Base-by-base conservation (phyloP, 108 stramenopile species). In the Stephanodiscus minutulus region DNA sequence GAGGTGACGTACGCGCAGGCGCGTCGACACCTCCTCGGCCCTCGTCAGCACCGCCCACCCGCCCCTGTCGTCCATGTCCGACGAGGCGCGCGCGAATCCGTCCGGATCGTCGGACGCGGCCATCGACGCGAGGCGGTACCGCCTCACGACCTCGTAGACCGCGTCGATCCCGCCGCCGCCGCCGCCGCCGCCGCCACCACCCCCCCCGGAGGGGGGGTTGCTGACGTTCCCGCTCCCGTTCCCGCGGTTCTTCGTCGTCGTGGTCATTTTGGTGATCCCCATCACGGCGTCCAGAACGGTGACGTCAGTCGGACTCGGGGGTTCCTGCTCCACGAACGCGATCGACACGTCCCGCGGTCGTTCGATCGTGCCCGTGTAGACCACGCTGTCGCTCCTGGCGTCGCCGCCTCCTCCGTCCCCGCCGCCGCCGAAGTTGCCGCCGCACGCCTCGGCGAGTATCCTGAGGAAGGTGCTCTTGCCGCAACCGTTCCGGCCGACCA, bases 311-410 rank as follows among this genome's bases (percentile, higher is more conserved):
- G 82, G 77, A 60, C 77, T 76, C 3, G 86, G 87, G 15, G 92
- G 92, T 72, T 94, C 92, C 64, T 94, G 92, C 48, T 91, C 92
- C 0, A 91, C 89, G 66, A 79, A 86, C 59, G 88, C 85, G 7
- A 94, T 84, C 25, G 74, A 43, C 10, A 86, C 66, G 61, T 78
- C 79, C 31, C 74, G 65, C 28, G 87, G 72, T 25, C 63, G 59
- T 54, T 77, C 76, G 4, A 94, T 73, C 11, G 58, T 33, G 29
- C 92, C 92, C 5, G 73, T 82, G 59, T 88, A 94, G 22, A 82
- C 74, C 22, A 85, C 41, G 18, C 72, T 82, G 24, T 79, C 70
- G 31, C 24, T 68, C 33, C 1, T 35, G 57, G 25, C 27, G 12
- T 53, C 52, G 24, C 25, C n/a, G n/a, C n/a, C n/a, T n/a, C 43